phyloP scores from a whole-genome alignment of 768 basidiomycete species.

The Tulasnella sp. region DNA sequence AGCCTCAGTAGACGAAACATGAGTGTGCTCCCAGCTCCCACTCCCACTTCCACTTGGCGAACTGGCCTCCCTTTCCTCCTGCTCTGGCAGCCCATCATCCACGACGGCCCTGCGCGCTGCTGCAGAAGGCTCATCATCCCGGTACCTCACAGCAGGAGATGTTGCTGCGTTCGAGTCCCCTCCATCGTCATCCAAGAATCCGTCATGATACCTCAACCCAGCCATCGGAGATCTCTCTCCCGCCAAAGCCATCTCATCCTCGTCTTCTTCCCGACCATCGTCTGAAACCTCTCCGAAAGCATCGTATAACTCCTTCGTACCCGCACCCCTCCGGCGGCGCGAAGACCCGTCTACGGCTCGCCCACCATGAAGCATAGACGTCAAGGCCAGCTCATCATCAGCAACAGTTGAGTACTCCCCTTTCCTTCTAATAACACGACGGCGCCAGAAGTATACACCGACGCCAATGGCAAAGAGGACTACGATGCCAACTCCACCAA shows the following conservation, averaged over 20 bases:
- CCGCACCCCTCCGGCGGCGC: constrained; percentile 23
- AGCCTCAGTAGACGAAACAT: neutral
- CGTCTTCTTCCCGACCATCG: constrained; percentile 36
- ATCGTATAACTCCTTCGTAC: constrained; percentile 85
- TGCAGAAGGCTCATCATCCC: constrained; percentile 43
- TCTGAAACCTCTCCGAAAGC: constrained; percentile 89
- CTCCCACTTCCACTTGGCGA: constrained; percentile 34
- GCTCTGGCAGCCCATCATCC: constrained; percentile 9
- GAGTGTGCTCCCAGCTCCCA: constrained; percentile 56
- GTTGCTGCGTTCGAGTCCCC: constrained; percentile 26
- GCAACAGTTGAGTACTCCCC: constrained; percentile 49
- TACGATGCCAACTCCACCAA: constrained; percentile 72
- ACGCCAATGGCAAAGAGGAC: constrained; percentile 58
- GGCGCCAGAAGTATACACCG: constrained; percentile 71
- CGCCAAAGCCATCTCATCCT: constrained; percentile 57
- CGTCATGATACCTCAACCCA: constrained; percentile 56
- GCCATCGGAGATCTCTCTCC: constrained; percentile 31
- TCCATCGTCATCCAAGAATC: constrained; percentile 75
- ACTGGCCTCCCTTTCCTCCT: constrained; percentile 22
- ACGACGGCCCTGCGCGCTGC: constrained; percentile 14
- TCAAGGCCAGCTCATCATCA: constrained; percentile 71
- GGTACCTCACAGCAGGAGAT: constrained; percentile 27
- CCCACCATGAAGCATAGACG: constrained; percentile 40
- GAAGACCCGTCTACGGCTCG: constrained; percentile 28
- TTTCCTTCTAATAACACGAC: constrained; percentile 36